Evolutionary conservation across 1,284 basidiomycete genomes (phyloP).

Genomic region (Microbotryomycetes sp.): DNA sequence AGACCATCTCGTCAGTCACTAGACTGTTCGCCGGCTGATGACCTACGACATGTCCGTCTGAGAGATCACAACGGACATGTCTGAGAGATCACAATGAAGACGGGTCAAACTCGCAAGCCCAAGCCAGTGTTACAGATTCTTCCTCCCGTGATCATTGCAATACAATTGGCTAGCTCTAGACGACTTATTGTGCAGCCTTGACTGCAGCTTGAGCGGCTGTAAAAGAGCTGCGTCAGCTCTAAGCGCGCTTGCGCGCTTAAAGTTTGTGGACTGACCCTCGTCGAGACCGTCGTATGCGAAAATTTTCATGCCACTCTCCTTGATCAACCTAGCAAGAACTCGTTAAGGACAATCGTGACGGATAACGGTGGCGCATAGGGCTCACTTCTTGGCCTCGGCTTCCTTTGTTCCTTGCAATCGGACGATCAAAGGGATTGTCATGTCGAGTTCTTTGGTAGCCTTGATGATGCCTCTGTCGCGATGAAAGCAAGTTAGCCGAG

Average conservation of each 20-base stretch:
- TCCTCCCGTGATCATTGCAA: too few species aligned
- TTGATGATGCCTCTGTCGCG: conserved; percentile 74
- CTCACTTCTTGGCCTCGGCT: conserved; percentile 84
- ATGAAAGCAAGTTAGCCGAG: conserved; percentile 49
- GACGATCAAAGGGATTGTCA: conserved; percentile 84
- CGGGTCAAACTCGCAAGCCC: too few species aligned
- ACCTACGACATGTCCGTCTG: too few species aligned
- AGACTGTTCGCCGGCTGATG: too few species aligned
- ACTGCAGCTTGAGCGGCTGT: conserved; percentile 54
- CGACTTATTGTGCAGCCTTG: conserved; percentile 51
- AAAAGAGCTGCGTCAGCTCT: too few species aligned
- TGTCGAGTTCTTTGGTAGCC: conserved; percentile 81
- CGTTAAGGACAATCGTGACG: conserved; percentile 1
- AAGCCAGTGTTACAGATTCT: too few species aligned
- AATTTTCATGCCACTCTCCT: conserved; percentile 84
- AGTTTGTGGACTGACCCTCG: conserved; percentile 50
- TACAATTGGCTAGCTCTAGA: too few species aligned
- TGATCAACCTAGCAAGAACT: conserved; percentile 64
- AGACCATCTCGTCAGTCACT: too few species aligned
- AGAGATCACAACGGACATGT: too few species aligned
- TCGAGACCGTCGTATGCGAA: conserved; percentile 79
- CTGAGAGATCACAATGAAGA: too few species aligned
- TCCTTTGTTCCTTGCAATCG: conserved; percentile 96
- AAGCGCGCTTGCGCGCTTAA: too few species aligned
- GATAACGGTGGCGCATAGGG: conserved; percentile 23